Evolutionary conservation across 2,329 filamentous ascomycete species (phyloP), one percentile per base, ranked within the genome.

Genomic region (Huntiella savannae): DNA sequence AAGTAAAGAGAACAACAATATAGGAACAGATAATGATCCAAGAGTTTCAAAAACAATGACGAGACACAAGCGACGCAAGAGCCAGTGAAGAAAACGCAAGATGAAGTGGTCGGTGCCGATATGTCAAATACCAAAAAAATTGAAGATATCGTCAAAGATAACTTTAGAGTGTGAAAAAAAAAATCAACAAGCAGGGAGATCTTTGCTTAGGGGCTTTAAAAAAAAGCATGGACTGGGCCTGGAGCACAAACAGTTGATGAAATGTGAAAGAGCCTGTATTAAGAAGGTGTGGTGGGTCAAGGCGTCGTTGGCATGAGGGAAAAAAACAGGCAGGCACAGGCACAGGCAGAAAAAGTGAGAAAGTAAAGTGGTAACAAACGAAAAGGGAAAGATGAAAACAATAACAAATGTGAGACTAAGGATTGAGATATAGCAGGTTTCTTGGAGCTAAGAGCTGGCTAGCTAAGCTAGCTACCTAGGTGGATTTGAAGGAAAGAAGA

Each of bases 241-340:
- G 15, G 33, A n/a, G 34, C n/a, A 43, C 8, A 22, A 41, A 19
- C 12, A 12, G 12, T 12, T 12, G 28, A 41, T 22, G 19, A 41
- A 41, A 5, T 34, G 11, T 16, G 32, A n/a, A 43, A 43, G 16
- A 32, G 40, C 22, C 40, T 41, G 22, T 22, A 28, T 41, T 16
- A 22, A 43, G 16, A 17, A 34, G 32, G 32, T 43, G 40, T 17
- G 33, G 32, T 43, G 32, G 40, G 32, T 43, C 22, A 43, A 43
- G 8, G 13, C 40, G 32, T 35, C 8, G 22, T 28, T 28, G 22
- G 22, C 22, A 28, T 28, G 22, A 28, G 22, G 22, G 22, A 28
- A 28, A 28, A 28, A 28, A 28, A 28, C 22, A 3, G 8, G 6
- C 7, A 28, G 22, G 8, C 22, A 28, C 22, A 8, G 22, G 22